Evolutionary conservation across 768 basidiomycete species (phyloP).

Genomic region (Porphyrellus cyaneotinctus): DNA sequence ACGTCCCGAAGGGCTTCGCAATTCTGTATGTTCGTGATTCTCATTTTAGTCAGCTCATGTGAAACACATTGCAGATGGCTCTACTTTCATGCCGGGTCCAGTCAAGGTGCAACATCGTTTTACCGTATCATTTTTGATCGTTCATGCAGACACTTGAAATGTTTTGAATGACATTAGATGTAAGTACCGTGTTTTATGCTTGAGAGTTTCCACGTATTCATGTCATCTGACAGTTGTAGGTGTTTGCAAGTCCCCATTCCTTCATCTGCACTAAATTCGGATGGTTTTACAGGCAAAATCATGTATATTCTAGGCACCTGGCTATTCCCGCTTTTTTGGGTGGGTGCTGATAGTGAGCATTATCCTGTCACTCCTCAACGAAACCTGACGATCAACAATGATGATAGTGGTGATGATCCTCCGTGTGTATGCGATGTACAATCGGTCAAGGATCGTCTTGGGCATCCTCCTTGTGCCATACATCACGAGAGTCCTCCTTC

Average conservation of each 20-base stretch:
- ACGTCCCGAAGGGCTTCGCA: neutral
- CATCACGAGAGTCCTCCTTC: neutral
- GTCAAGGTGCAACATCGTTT: neutral
- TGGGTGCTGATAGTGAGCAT: neutral
- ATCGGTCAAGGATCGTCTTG: neutral
- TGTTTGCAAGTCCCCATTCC: neutral
- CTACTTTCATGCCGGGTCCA: neutral
- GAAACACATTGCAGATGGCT: neutral
- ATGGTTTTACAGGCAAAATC: neutral
- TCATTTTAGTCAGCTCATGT: neutral
- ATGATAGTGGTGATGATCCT: conserved; percentile 1
- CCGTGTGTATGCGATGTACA: neutral
- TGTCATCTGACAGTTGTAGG: neutral
- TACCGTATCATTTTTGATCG: too few relatives aligned
- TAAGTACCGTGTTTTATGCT: neutral
- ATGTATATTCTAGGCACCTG: neutral
- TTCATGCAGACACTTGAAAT: neutral
- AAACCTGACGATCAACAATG: neutral
- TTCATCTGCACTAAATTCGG: neutral
- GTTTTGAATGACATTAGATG: neutral
- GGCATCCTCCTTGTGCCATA: neutral
- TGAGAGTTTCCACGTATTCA: neutral
- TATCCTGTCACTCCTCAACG: neutral
- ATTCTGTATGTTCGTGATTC: neutral
- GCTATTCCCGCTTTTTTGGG: neutral